Base-by-base conservation (phyloP, 2,329 filamentous ascomycete genomes). In the Colletotrichum sp. region DNA sequence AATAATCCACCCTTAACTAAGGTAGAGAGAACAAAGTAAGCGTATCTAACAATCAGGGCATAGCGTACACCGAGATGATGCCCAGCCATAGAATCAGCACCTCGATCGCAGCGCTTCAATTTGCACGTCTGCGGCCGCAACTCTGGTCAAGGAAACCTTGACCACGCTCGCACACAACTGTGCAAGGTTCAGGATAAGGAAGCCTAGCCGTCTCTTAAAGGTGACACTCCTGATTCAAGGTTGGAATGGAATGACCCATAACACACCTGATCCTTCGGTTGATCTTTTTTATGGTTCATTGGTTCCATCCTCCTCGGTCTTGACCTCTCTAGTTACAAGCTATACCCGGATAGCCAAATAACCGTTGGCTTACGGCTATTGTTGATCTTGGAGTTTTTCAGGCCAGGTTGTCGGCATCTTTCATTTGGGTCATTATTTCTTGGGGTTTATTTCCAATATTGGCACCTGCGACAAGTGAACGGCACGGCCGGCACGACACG, bases 381-480 rank as follows among this genome's bases (percentile, higher is more conserved):
- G 39, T n/a, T 44, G 5, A 12, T n/a, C 39, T 49, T n/a, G 18
- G 13, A 18, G 39, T 49, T n/a, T 0, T 49, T n/a, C 9, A 44
- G 16, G 16, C 39, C 18, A 3, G 18, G 39, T n/a, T 49, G 39
- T 49, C 9, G 18, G 39, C 18, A n/a, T 36, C 3, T 36, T 36
- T 36, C 34, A 16, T 8, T 36, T 36, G 8, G 34, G 34, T 36
- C 15, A 36, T 36, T 36, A 5, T 21, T 7, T 49, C 44, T 21
- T 13, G 10, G 8, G 39, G 9, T 12, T 21, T 12, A 49, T 49
- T 21, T 49, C 10, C 10, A 49, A 49, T 0, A 16, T 49, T 13
- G 9, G 5, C 10, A 1, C 4, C 18, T 49, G 44, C n/a, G n/a
- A 3, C 0, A 49, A 2, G 44, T 13, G n/a, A 3, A 49, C n/a